These are phyloP conservation scores for Fusarium paranaense DNA, from an alignment of 2,329 filamentous ascomycete species.

Conservation along the genomic window DNA sequence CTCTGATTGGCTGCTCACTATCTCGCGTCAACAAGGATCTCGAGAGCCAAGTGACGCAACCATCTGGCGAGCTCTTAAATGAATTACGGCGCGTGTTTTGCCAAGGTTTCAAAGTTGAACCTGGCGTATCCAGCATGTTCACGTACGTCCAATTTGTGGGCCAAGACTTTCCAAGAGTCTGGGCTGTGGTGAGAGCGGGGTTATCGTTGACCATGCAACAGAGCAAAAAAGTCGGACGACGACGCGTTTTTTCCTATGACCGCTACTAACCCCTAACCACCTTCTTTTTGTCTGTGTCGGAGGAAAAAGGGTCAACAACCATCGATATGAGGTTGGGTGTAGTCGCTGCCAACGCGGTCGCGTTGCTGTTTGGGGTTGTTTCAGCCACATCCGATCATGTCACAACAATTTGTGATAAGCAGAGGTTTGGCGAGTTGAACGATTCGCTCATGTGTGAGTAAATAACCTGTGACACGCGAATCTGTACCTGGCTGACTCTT, in stretches of 20 bases:
- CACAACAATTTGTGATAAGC: constrained; percentile 11
- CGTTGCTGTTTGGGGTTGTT: background rate
- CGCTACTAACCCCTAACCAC: background rate
- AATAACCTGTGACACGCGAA: background rate
- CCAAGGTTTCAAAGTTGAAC: background rate
- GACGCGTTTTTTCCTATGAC: background rate
- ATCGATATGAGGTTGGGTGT: constrained; percentile 7
- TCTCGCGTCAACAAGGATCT: background rate
- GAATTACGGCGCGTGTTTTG: background rate
- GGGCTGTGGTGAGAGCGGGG: background rate
- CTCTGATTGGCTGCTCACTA: background rate
- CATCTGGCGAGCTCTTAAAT: background rate
- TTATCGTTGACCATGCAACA: constrained; percentile 27
- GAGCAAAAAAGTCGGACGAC: background rate
- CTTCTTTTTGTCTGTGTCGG: background rate
- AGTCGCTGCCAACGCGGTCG: background rate
- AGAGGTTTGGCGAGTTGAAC: constrained; percentile 25
- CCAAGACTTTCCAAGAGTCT: constrained; percentile 1
- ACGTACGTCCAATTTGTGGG: background rate
- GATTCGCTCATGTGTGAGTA: constrained; percentile 32
- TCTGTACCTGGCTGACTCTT: background rate
- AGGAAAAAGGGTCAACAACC: background rate
- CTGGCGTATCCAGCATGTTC: background rate
- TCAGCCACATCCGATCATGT: background rate
- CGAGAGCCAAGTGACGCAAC: background rate